phyloP scores from a whole-genome alignment of 805 yeast species.

The Hermanozyma aechmeae region DNA sequence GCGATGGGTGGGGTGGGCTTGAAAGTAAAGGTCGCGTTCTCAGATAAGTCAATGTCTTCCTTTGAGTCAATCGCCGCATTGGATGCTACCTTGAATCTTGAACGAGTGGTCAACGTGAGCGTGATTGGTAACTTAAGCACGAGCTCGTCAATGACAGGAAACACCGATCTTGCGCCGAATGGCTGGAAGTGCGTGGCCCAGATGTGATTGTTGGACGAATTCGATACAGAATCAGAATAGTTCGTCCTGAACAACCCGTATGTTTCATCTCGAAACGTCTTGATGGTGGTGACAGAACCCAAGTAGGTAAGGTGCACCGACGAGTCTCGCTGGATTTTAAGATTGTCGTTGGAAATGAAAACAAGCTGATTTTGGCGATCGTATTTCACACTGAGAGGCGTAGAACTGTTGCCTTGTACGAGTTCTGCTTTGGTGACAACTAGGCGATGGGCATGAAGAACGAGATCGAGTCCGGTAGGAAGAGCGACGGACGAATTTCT shows the following conservation, averaged over 20 bases:
- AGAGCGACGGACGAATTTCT: too few relatives aligned
- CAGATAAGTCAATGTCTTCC: conserved; percentile 12
- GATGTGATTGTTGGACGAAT: conserved; percentile 40
- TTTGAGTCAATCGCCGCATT: conserved; percentile 29
- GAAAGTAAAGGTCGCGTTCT: conserved; percentile 31
- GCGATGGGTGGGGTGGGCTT: conserved; percentile 49
- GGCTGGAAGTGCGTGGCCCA: conserved; percentile 73
- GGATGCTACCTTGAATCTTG: conserved; percentile 41
- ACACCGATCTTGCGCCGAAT: conserved; percentile 47
- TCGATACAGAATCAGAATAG: conserved; percentile 42
- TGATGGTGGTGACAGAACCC: conserved; percentile 42
- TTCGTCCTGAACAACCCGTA: conserved; percentile 62
- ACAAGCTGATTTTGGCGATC: conserved; percentile 33
- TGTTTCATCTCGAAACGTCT: conserved; percentile 48
- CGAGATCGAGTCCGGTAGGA: too few relatives aligned
- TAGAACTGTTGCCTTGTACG: not conserved
- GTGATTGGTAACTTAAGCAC: conserved; percentile 42
- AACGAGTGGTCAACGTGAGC: conserved; percentile 37
- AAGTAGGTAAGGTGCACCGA: conserved; percentile 28
- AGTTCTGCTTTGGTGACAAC: conserved; percentile 27
- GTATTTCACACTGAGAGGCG: conserved; percentile 19
- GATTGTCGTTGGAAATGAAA: conserved; percentile 13
- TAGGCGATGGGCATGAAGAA: conserved; percentile 33
- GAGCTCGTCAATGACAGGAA: conserved; percentile 66
- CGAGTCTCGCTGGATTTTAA: conserved; percentile 6